Base-by-base conservation (phyloP, 495 filamentous ascomycete genomes). In the Chaetomium cochliodes region DNA sequence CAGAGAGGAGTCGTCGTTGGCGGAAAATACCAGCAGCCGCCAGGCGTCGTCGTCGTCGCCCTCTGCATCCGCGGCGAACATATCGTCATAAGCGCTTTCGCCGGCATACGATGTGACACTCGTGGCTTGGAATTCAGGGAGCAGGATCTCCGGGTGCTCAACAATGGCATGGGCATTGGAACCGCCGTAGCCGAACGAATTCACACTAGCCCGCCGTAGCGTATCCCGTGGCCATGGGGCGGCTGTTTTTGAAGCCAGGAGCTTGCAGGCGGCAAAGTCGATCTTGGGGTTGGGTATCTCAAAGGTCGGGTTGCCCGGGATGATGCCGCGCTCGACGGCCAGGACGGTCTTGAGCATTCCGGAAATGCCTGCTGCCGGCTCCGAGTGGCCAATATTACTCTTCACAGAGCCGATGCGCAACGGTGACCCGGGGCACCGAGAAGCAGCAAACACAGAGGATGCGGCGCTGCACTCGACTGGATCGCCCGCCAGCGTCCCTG, bases 111-210 rank as follows among this genome's bases (percentile, higher is more conserved):
- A n/a, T n/a, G n/a, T n/a, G n/a, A n/a, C n/a, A n/a, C n/a, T n/a
- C n/a, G n/a, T n/a, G n/a, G n/a, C 8, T n/a, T n/a, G n/a, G n/a
- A n/a, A n/a, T n/a, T n/a, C n/a, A n/a, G 9, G 54, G 22, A n/a
- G 33, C 20, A n/a, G 7, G 15, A 41, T 12, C 54, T 13, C 22
- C 16, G 60, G 18, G 3, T 60, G 26, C 44, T 85, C 82, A 0
- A 87, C 15, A 22, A 86, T 73, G 8, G 64, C 75, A 57, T 87
- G 84, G 3, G 81, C 80, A 60, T 86, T 86, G 16, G 79, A 69
- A 2, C 85, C 84, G 2, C 84, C 84, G 63, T 75, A 83, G 0
- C 85, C 84, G 52, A 84, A 87, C 9, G 75, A 82, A 60, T 84
- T 86, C n/a, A 87, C 72, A 28, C 79, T 81, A 0, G 76, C 77